Conservation (phyloP, 1,139 yeast genomes). For the Waltiozyma sp. region DNA sequence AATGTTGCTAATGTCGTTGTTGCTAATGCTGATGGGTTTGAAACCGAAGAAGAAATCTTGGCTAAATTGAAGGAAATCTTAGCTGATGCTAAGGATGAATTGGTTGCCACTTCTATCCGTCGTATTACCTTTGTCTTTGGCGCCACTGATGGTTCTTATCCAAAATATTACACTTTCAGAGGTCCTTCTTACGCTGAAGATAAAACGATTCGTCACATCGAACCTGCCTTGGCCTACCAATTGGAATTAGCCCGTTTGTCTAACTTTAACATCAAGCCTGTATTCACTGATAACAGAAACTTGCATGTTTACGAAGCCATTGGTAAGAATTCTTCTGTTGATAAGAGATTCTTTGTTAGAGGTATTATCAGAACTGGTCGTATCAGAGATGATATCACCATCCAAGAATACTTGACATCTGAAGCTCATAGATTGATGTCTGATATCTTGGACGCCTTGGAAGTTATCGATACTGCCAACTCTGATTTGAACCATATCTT, state of each 20-base stretch:
- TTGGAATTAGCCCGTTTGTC: constrained; percentile 89
- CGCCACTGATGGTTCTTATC: constrained; percentile 74
- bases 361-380: constrained; percentile 96
- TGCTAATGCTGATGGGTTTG: constrained; percentile 63
- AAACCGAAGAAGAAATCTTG: constrained; percentile 59
- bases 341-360: constrained; percentile 90
- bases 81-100: constrained; percentile 58
- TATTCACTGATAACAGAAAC: constrained; percentile 93
- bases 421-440: constrained; percentile 95
- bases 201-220: constrained; percentile 91
- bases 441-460: constrained; percentile 89
- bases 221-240: constrained; percentile 97
- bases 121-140: constrained; percentile 90
- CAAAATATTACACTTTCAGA: constrained; percentile 90
- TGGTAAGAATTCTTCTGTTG: constrained; percentile 88
- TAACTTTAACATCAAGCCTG: constrained; percentile 89
- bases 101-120: constrained; percentile 64
- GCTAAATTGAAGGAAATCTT: constrained; percentile 53
- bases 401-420: constrained; percentile 86
- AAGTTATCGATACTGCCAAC: constrained; percentile 87
- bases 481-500: constrained; percentile 94
- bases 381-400: constrained; percentile 83
- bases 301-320: constrained; percentile 95
- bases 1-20: constrained; percentile 79
- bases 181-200: constrained; percentile 79